These are phyloP conservation scores for Kwoniella sp. DNA, from an alignment of 768 basidiomycete genomes.

Conservation along the genomic window DNA sequence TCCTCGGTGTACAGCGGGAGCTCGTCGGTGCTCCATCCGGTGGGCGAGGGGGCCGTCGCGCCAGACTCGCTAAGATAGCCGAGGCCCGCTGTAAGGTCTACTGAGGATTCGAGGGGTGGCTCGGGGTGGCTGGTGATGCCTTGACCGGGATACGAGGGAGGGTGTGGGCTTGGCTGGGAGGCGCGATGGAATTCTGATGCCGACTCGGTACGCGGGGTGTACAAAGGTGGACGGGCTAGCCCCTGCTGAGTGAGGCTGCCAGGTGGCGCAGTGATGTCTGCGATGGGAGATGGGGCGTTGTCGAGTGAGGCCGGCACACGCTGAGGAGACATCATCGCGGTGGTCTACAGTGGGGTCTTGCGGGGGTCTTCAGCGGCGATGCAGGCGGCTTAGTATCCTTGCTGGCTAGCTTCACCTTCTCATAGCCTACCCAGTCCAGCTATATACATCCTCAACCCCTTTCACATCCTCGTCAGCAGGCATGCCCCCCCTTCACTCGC, in stretches of 20 bases:
- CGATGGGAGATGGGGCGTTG: background rate
- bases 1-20: slow-evolving; percentile 34
- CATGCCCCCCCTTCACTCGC: background rate
- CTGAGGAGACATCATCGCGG: too few species aligned
- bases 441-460: background rate
- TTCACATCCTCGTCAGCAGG: background rate
- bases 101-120: background rate
- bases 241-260: too few species aligned
- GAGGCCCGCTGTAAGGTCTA: background rate
- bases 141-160: background rate
- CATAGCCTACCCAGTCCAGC: too few species aligned
- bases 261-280: background rate
- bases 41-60: background rate
- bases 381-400: too few species aligned
- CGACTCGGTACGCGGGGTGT: too few species aligned
- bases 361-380: too few species aligned
- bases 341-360: too few species aligned
- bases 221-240: too few species aligned
- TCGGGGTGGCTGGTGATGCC: background rate
- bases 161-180: too few species aligned
- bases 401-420: too few species aligned
- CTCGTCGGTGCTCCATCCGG: slow-evolving; percentile 14
- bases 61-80: background rate
- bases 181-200: too few species aligned
- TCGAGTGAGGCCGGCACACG: too few species aligned